Conservation (phyloP, 2,329 filamentous ascomycete species). For the Pezicula radicicola region DNA sequence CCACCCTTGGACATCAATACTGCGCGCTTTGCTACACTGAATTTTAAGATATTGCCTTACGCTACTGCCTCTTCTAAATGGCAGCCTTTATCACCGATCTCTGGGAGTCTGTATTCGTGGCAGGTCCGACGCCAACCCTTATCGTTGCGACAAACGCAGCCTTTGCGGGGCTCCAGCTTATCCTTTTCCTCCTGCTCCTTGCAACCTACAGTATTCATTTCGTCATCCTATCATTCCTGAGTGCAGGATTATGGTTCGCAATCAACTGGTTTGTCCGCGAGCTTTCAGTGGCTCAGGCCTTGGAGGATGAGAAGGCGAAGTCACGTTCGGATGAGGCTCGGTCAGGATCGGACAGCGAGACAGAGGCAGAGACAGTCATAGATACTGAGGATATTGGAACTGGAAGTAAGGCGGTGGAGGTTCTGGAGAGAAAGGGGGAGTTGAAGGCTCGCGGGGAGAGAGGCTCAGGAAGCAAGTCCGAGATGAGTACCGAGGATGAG, state of each 20-base stretch:
- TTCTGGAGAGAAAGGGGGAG: slow-evolving; percentile 20
- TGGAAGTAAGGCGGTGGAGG: slow-evolving; percentile 27
- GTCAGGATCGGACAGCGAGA: slow-evolving; percentile 31
- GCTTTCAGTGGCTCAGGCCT: slow-evolving; percentile 45
- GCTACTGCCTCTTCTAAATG: slow-evolving; percentile 37
- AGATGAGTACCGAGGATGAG: slow-evolving; percentile 86
- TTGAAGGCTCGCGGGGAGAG: slow-evolving; percentile 21
- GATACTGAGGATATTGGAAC: slow-evolving; percentile 26
- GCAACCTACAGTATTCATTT: slow-evolving; percentile 90
- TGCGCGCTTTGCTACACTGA: background rate
- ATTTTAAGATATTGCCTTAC: background rate
- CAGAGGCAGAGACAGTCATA: slow-evolving; percentile 51
- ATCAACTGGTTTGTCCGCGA: slow-evolving; percentile 96
- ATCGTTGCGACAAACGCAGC: slow-evolving; percentile 86
- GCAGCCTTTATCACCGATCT: slow-evolving; percentile 68
- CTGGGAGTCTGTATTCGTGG: slow-evolving; percentile 90
- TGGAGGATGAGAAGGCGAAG: slow-evolving; percentile 37
- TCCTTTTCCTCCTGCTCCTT: slow-evolving; percentile 73
- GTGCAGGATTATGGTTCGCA: slow-evolving; percentile 81
- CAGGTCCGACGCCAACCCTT: slow-evolving; percentile 84
- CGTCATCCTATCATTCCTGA: slow-evolving; percentile 73
- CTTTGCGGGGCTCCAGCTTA: slow-evolving; percentile 79
- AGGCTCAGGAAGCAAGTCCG: slow-evolving; percentile 44
- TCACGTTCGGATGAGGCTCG: slow-evolving; percentile 17
- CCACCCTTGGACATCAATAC: too few relatives aligned